Percentiles rank a stretch among this genome's conserved stretches.
phyloP scores from a whole-genome alignment of 164 flowering plant species.

The Chloranthus sessilifolius region DNA sequence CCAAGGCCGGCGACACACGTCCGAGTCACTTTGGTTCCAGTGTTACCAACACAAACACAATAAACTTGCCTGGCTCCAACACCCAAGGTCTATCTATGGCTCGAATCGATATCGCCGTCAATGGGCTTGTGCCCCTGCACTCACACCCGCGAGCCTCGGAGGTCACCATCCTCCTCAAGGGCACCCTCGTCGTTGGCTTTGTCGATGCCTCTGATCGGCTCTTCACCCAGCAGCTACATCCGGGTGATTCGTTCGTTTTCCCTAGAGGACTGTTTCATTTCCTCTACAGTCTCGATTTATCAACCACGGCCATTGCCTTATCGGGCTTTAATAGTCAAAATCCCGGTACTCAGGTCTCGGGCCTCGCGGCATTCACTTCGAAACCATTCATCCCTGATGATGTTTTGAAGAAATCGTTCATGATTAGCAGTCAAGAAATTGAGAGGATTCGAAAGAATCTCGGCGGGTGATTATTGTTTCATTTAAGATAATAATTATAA shows the following conservation, averaged over 20 bases:
- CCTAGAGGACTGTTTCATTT: slow-evolving; percentile 58
- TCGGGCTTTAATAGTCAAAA: slow-evolving; percentile 65
- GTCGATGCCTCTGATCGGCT: slow-evolving; percentile 41
- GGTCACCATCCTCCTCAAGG: slow-evolving; percentile 37
- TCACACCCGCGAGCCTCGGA: slow-evolving; percentile 80
- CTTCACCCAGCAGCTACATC: slow-evolving; percentile 29
- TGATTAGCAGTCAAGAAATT: slow-evolving; percentile 38
- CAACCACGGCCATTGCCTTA: slow-evolving; percentile 32
- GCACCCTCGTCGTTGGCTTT: slow-evolving; percentile 47
- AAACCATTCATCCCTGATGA: slow-evolving; percentile 37
- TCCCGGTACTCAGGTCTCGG: slow-evolving; percentile 45
- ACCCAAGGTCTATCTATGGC: slow-evolving; percentile 65
- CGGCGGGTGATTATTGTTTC: slow-evolving; percentile 29
- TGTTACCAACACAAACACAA: slow-evolving; percentile 34
- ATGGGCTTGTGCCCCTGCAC: slow-evolving; percentile 55
- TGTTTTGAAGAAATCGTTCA: slow-evolving; percentile 35
- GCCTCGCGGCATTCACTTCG: slow-evolving; percentile 35
- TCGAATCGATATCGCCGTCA: slow-evolving; percentile 37
- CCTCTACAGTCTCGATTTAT: slow-evolving; percentile 31
- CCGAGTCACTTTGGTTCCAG: slow-evolving; percentile 46
- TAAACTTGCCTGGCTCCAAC: slow-evolving; percentile 62
- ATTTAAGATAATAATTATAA: too few relatives aligned
- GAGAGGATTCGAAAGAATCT: slow-evolving; percentile 39
- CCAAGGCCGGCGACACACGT: slow-evolving; percentile 36
- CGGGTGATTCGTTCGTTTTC: slow-evolving; percentile 65